Percentiles rank a stretch among this genome's conserved stretches.
Conservation (phyloP, 768 basidiomycete genomes). For the Leucocoprinus leucothites region DNA sequence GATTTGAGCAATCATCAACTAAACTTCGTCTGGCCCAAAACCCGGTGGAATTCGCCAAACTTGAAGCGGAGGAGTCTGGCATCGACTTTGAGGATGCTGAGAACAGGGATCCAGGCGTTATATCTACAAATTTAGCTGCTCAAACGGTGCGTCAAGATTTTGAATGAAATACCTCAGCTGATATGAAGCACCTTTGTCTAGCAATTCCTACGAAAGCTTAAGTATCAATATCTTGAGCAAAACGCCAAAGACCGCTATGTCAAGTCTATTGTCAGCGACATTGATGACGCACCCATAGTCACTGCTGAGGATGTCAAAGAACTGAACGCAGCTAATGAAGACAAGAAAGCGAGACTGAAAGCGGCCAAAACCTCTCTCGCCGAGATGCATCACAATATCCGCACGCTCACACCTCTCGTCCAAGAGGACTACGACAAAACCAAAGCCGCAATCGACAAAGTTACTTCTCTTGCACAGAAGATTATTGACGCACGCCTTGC, state of each 20-base stretch:
- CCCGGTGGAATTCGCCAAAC: conserved; percentile 32
- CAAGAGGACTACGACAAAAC: conserved; percentile 67
- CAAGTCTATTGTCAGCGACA: conserved; percentile 81
- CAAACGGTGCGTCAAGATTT: conserved; percentile 43
- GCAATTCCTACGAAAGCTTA: conserved; percentile 77
- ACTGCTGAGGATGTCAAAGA: conserved; percentile 78
- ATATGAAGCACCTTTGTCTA: conserved; percentile 20
- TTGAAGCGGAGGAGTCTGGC: conserved; percentile 32
- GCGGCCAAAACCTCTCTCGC: conserved; percentile 58
- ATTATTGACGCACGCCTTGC: conserved; percentile 83
- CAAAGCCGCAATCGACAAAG: conserved; percentile 48
- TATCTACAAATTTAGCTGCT: conserved; percentile 54
- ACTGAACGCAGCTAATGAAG: conserved; percentile 54
- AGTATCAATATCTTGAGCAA: conserved; percentile 88
- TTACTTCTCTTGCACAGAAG: conserved; percentile 61
- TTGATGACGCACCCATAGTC: conserved; percentile 77
- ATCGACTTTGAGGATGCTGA: conserved; percentile 32
- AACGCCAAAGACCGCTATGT: conserved; percentile 90
- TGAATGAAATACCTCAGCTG: neutral
- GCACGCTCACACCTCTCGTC: conserved; percentile 60
- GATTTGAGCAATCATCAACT: conserved; percentile 28
- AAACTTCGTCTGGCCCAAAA: conserved; percentile 36
- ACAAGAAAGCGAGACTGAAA: conserved; percentile 70
- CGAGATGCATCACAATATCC: conserved; percentile 61
- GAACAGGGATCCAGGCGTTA: conserved; percentile 50